Conservation (phyloP, 306 rosid species). For the Sicyos edulis region DNA sequence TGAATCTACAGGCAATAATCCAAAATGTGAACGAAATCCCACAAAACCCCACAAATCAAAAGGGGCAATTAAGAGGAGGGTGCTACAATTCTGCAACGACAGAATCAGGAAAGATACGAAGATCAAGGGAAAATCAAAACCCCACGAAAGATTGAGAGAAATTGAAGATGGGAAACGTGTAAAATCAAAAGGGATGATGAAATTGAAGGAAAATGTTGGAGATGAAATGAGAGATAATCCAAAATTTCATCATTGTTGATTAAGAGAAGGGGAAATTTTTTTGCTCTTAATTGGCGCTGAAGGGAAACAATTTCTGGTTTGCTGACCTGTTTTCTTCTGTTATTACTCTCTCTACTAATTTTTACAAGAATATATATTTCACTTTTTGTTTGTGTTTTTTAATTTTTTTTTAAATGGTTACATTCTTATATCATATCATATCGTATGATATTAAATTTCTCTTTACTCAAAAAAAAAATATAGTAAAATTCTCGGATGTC, state of each 20-base stretch:
- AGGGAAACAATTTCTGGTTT: neutral
- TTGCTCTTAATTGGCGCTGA: too few species aligned
- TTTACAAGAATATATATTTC: neutral
- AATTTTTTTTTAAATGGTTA: too few species aligned
- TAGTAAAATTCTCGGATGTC: too few species aligned
- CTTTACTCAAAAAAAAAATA: too few species aligned
- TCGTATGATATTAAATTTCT: too few species aligned
- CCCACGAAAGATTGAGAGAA: neutral
- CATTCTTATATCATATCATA: too few species aligned
- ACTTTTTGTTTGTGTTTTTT: neutral
- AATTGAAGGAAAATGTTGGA: neutral
- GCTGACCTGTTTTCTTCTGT: slow-evolving; percentile 23
- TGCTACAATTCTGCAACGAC: neutral
- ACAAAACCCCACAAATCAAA: neutral
- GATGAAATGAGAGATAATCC: neutral
- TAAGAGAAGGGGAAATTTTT: neutral
- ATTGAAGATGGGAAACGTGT: neutral
- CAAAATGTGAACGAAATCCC: slow-evolving; percentile 13
- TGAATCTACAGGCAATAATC: slow-evolving; percentile 8
- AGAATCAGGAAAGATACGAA: neutral
- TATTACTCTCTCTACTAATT: neutral
- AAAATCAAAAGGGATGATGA: neutral
- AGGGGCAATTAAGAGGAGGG: neutral
- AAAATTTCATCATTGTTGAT: neutral
- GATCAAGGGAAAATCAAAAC: neutral